A percentile compares a stretch with the other conserved stretches of the same genome.
Conservation (phyloP, 1,284 basidiomycete genomes). For the Ceratobasidium theobromae region DNA sequence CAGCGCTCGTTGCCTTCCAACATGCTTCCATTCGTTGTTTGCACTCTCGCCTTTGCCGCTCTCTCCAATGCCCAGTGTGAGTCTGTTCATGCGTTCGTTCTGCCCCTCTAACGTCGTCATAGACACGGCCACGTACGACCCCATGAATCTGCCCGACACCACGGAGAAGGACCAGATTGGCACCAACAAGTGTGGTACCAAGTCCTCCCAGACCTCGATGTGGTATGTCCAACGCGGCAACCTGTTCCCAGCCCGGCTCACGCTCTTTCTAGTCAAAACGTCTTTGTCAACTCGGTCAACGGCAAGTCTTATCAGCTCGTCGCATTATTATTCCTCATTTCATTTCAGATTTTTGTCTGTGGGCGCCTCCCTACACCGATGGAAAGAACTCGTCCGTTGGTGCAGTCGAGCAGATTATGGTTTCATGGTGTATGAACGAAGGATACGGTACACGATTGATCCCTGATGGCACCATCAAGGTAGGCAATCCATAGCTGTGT, state of each 20-base stretch:
- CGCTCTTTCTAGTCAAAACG: conserved; percentile 36
- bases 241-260: conserved; percentile 15
- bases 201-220: conserved; percentile 38
- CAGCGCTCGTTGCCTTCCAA: not conserved
- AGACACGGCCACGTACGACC: conserved; percentile 34
- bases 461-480: conserved; percentile 39
- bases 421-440: conserved; percentile 42
- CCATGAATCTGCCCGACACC: conserved; percentile 29
- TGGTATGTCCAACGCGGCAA: no score
- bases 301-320: not conserved
- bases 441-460: conserved; percentile 41
- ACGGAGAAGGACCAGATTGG: conserved; percentile 33
- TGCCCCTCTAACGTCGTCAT: not conserved
- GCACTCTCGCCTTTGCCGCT: not conserved
- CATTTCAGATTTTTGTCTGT: not conserved
- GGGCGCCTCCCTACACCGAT: conserved; percentile 26
- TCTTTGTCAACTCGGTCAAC: conserved; percentile 37
- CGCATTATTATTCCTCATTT: not conserved
- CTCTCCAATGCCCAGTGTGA: conserved; percentile 2
- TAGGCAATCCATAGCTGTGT: no score
- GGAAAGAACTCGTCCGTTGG: conserved; percentile 26
- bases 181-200: conserved; percentile 41
- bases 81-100: not conserved
- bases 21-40: conserved; percentile 9
- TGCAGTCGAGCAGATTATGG: conserved; percentile 36